Evolutionary conservation across 2,329 filamentous ascomycete species (phyloP).

Genomic region (Scytalidium lignicola): DNA sequence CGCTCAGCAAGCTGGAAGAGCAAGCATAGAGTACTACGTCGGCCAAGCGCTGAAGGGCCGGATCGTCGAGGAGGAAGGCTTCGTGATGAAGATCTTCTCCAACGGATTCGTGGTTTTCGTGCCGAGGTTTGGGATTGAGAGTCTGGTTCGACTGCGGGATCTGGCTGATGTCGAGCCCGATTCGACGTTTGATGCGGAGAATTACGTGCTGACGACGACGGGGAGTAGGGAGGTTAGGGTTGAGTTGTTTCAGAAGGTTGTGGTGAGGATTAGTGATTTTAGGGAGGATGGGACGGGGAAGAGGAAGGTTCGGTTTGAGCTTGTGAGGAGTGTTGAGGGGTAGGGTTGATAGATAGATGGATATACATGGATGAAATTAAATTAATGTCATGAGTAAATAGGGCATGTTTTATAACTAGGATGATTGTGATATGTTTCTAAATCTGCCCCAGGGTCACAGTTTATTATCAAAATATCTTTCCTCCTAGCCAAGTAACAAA

Average conservation of each 20-base stretch:
- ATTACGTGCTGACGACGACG: constrained; percentile 65
- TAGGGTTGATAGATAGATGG: too few relatives aligned
- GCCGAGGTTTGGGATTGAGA: constrained; percentile 91
- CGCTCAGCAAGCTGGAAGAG: constrained; percentile 89
- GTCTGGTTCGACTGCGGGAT: constrained; percentile 80
- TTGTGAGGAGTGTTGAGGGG: constrained; percentile 44
- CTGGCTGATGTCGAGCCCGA: constrained; percentile 73
- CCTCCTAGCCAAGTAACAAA: too few relatives aligned
- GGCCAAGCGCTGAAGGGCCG: constrained; percentile 85
- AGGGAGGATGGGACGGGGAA: constrained; percentile 96
- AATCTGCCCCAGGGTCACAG: too few relatives aligned
- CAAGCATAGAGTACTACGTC: constrained; percentile 96
- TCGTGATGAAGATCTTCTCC: constrained; percentile 94
- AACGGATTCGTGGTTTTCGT: constrained; percentile 98
- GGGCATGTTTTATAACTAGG: too few relatives aligned
- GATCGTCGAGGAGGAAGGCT: constrained; percentile 78
- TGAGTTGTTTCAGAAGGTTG: constrained; percentile 88
- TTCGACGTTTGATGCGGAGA: constrained; percentile 78
- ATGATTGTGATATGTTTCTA: too few relatives aligned
- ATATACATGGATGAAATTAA: too few relatives aligned
- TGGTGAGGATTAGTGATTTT: constrained; percentile 83
- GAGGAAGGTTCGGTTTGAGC: constrained; percentile 76
- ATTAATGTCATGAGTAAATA: too few relatives aligned
- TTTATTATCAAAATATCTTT: too few relatives aligned
- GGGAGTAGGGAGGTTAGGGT: constrained; percentile 55